These are phyloP conservation scores for Bipolaris sorokiniana DNA, from an alignment of 2,329 filamentous ascomycete species.

Conservation along the genomic window DNA sequence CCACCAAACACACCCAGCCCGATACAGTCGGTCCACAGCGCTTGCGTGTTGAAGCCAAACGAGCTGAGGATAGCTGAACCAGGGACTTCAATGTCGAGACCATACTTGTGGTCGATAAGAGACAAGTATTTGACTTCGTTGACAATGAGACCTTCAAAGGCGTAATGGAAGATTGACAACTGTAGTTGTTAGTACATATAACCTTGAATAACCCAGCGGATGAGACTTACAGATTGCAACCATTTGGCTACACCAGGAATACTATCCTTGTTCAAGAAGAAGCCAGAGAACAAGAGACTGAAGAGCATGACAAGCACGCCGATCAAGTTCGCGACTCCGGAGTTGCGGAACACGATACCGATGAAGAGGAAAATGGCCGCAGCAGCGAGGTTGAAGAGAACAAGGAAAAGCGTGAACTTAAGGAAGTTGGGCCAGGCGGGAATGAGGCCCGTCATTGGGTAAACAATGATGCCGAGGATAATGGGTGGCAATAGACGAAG, in stretches of 20 bases:
- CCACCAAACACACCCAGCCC: constrained; percentile 83
- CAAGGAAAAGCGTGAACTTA: constrained; percentile 87
- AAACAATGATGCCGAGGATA: constrained; percentile 93
- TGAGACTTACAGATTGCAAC: constrained; percentile 74
- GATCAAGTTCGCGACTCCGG: constrained; percentile 88
- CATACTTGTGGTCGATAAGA: constrained; percentile 92
- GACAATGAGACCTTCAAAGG: constrained; percentile 93
- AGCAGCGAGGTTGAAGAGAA: constrained; percentile 94
- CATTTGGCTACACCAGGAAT: constrained; percentile 85
- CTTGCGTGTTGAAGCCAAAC: constrained; percentile 90
- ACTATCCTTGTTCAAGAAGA: constrained; percentile 91
- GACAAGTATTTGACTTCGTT: constrained; percentile 93
- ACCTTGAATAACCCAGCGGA: not conserved
- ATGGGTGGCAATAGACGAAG: constrained; percentile 93
- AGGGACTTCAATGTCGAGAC: constrained; percentile 93
- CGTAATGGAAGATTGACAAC: constrained; percentile 97
- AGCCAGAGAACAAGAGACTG: constrained; percentile 89
- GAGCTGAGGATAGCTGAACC: constrained; percentile 92
- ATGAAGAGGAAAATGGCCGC: constrained; percentile 95
- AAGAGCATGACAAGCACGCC: constrained; percentile 98
- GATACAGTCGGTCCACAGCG: constrained; percentile 82
- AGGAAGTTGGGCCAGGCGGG: constrained; percentile 83
- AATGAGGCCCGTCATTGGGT: constrained; percentile 95
- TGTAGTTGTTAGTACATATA: constrained; percentile 41
- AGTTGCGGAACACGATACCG: constrained; percentile 91